Evolutionary conservation across 2,329 filamentous ascomycete species (phyloP), one percentile per base, ranked within the genome.

Genomic region (Colletotrichum sp.): DNA sequence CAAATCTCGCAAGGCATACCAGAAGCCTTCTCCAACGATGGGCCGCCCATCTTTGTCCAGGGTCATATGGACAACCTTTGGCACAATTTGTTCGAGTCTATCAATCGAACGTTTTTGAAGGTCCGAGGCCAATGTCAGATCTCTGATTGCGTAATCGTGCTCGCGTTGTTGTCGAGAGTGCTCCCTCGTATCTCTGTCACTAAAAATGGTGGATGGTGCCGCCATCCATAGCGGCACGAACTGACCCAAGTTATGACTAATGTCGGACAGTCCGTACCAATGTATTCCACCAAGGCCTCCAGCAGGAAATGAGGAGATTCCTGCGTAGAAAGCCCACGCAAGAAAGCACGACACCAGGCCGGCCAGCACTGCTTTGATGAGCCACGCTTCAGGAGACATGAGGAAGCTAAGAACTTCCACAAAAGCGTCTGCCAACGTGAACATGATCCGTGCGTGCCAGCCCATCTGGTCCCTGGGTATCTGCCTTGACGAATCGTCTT

Each of bases 1-100:
- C 72, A 89, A 87, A 69, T 90, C 88, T 28, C 88, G 86, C 10
- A 95, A 82, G 0, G 93, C 93, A 72, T 91, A 87, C 90, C 92
- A 95, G 76, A 95, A 94, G 4, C 92, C 88, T 28, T 90, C 87
- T 0, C 90, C 85, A 18, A 95, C 89, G 26, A 89, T 84, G 0
- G 86, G 83, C 12, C 89, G 87, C 16, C 92, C 93, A 34, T 90
- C 82, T 39, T 85, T 82, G 72, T 89, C 85, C 9, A 88, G 86
- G 16, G 89, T 86, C 78, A 94, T 88, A 75, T 90, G 89, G 6
- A 95, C 85, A 12, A 89, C 79, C 15, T 89, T 86, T 0, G 93
- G 93, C 5, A 95, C 82, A 6, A 89, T 83, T 0, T 84, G 79
- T 63, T 89, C 81, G 4, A 94, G 80, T 39, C 86, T 86, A 16